Evolutionary conservation across 2,329 filamentous ascomycete species (phyloP).

Genomic region (Capronia coronata): DNA sequence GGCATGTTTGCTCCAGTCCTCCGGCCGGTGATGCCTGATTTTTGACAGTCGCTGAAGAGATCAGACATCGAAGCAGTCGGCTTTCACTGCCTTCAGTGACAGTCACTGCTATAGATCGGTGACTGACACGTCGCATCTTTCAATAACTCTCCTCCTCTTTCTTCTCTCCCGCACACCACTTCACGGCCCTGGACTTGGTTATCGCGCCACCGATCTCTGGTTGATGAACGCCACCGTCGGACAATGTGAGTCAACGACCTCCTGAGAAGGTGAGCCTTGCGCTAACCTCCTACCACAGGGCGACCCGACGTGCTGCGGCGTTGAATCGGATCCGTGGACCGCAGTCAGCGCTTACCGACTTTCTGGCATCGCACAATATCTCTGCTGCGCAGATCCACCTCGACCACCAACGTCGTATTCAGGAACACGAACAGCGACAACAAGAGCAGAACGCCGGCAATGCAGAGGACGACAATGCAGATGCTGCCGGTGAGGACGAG

Average conservation of each 20-base stretch:
- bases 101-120: too few species aligned
- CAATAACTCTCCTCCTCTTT: too few species aligned
- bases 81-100: background rate
- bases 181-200: background rate
- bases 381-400: slow-evolving; percentile 57
- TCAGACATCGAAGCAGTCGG: background rate
- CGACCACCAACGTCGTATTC: slow-evolving; percentile 51
- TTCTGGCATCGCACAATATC: slow-evolving; percentile 62
- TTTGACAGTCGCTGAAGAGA: background rate
- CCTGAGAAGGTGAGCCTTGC: slow-evolving; percentile 1
- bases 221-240: background rate
- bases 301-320: slow-evolving; percentile 19
- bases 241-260: slow-evolving; percentile 3
- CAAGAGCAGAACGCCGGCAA: slow-evolving; percentile 31
- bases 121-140: too few species aligned
- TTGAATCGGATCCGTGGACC: slow-evolving; percentile 50
- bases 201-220: background rate
- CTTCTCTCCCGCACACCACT: background rate
- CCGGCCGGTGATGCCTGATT: background rate
- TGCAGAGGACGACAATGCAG: slow-evolving; percentile 35
- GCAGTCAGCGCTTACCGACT: slow-evolving; percentile 63
- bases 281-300: slow-evolving; percentile 5
- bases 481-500: slow-evolving; percentile 32
- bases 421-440: slow-evolving; percentile 43
- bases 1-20: background rate